phyloP scores from a whole-genome alignment of 2,329 filamentous ascomycete species.

The Colletotrichum sp. region DNA sequence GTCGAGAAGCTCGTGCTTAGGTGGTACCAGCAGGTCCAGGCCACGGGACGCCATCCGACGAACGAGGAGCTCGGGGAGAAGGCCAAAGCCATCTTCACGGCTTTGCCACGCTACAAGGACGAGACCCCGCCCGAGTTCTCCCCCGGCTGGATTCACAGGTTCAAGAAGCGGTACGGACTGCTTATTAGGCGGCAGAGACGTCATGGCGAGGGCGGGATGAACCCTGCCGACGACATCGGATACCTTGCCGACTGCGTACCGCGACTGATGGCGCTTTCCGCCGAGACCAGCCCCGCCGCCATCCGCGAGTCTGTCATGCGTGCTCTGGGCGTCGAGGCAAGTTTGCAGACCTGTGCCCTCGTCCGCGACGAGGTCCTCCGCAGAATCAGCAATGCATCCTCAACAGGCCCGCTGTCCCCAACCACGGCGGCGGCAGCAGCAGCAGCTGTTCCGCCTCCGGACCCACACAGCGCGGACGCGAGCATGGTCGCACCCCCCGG shows the following conservation, averaged over 20 bases:
- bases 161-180: conserved; percentile 68
- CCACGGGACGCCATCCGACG: conserved; percentile 61
- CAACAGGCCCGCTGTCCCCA: conserved; percentile 12
- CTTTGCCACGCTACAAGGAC: conserved; percentile 65
- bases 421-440: conserved; percentile 4
- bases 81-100: conserved; percentile 63
- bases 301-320: conserved; percentile 64
- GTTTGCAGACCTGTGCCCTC: conserved; percentile 58
- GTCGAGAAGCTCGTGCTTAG: conserved; percentile 63
- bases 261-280: conserved; percentile 61
- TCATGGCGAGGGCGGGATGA: conserved; percentile 49
- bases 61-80: conserved; percentile 69
- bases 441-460: conserved; percentile 18
- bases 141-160: conserved; percentile 68
- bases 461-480: conserved; percentile 18
- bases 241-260: conserved; percentile 67
- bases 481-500: conserved; percentile 41
- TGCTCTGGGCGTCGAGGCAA: conserved; percentile 59
- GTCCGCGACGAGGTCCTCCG: conserved; percentile 64
- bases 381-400: conserved; percentile 25
- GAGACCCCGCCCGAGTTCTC: conserved; percentile 67
- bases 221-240: conserved; percentile 60
- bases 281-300: conserved; percentile 64
- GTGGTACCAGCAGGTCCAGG: conserved; percentile 59
- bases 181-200: conserved; percentile 62